phyloP scores from a whole-genome alignment of 306 rosid species.

The Cotoneaster glaucophyllus region DNA sequence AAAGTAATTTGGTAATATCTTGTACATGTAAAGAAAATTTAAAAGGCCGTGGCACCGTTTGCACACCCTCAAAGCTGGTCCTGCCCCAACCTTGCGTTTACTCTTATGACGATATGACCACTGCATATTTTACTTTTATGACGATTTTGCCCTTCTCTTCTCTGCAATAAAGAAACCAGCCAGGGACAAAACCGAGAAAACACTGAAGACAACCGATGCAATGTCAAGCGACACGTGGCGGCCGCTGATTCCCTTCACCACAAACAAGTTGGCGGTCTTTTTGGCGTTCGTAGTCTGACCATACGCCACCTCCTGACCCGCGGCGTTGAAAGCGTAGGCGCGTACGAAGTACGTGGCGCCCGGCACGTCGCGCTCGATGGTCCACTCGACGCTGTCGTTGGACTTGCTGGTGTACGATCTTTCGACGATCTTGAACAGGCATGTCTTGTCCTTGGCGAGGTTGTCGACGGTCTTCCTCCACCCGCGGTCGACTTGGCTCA shows the following conservation, averaged over 20 bases:
- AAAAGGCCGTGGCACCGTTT: accelerated
- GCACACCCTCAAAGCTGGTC: too few species aligned
- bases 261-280: constrained; percentile 49
- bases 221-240: constrained; percentile 79
- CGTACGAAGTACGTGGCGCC: constrained; percentile 70
- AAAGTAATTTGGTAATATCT: too few species aligned
- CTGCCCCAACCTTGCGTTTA: too few species aligned
- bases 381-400: constrained; percentile 43
- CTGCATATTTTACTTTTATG: background rate
- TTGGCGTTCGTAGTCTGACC: constrained; percentile 51
- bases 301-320: constrained; percentile 41
- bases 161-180: constrained; percentile 52
- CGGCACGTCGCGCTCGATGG: constrained; percentile 49
- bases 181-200: constrained; percentile 65
- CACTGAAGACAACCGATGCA: constrained; percentile 66
- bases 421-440: constrained; percentile 42
- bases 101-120: constrained; percentile 1
- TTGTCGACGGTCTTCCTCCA: constrained; percentile 85
- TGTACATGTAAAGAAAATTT: too few species aligned
- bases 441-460: constrained; percentile 69
- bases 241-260: constrained; percentile 52
- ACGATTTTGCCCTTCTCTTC: constrained; percentile 49
- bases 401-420: constrained; percentile 44
- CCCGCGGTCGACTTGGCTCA: constrained; percentile 72
- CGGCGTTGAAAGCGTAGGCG: constrained; percentile 58